These are phyloP conservation scores for Oryza punctata DNA, from an alignment of 176 grass and related monocot species.

Conservation along the genomic window DNA sequence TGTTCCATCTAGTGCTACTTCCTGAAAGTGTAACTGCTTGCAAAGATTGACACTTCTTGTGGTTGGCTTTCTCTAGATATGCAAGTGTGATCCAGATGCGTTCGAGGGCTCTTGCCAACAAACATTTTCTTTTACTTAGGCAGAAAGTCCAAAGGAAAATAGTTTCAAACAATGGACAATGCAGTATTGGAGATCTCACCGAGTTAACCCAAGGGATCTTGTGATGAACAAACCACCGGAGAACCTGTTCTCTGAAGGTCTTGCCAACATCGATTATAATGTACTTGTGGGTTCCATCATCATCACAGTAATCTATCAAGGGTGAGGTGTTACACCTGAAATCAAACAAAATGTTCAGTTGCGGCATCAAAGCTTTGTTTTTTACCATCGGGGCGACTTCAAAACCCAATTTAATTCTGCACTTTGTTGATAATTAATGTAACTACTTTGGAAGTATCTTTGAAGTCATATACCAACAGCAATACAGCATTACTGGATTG, in stretches of 20 bases:
- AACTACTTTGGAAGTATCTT: neutral
- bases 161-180: neutral
- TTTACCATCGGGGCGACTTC: neutral
- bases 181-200: conserved; percentile 34
- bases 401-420: neutral
- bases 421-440: neutral
- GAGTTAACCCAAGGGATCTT: conserved; percentile 66
- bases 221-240: conserved; percentile 72
- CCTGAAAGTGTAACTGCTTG: too few relatives aligned
- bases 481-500: too few relatives aligned
- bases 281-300: conserved; percentile 55
- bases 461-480: neutral
- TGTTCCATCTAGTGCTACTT: too few relatives aligned
- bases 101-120: too few relatives aligned
- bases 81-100: too few relatives aligned
- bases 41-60: too few relatives aligned
- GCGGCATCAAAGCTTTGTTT: neutral
- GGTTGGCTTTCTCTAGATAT: too few relatives aligned
- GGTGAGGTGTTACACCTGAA: conserved; percentile 85
- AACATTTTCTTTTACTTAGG: too few relatives aligned
- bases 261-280: conserved; percentile 75
- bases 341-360: neutral
- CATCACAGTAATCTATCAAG: conserved; percentile 70
- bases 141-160: neutral
- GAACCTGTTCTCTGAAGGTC: conserved; percentile 76